These are phyloP conservation scores for Zygosaccharomyces siamensis DNA, from an alignment of 805 yeast species.

Conservation along the genomic window DNA sequence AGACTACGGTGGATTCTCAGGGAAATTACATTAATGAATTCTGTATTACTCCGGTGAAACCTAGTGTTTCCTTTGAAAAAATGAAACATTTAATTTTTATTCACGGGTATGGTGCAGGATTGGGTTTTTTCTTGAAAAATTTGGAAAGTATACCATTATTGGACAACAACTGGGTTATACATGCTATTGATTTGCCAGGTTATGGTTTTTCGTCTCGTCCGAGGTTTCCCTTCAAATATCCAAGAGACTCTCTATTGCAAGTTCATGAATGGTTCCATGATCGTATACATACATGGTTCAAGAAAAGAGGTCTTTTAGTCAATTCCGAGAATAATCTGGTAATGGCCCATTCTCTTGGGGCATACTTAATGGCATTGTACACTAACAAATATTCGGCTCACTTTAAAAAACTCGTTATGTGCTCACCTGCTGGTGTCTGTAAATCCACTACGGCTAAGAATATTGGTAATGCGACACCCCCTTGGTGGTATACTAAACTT, in stretches of 20 bases:
- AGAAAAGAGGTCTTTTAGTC: constrained; percentile 18
- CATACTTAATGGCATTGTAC: constrained; percentile 68
- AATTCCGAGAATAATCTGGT: constrained; percentile 43
- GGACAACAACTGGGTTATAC: constrained; percentile 60
- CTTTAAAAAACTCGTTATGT: constrained; percentile 65
- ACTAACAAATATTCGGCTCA: constrained; percentile 56
- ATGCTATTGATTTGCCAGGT: constrained; percentile 84
- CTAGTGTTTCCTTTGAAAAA: constrained; percentile 19
- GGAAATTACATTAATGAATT: constrained; percentile 72
- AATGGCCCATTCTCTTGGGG: constrained; percentile 93
- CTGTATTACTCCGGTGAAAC: constrained; percentile 45
- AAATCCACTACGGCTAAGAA: constrained; percentile 35
- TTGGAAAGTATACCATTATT: constrained; percentile 47
- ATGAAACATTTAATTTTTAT: constrained; percentile 60
- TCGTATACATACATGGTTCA: constrained; percentile 46
- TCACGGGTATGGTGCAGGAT: constrained; percentile 95
- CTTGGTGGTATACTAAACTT: constrained; percentile 69
- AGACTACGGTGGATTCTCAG: constrained; percentile 41
- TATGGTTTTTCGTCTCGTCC: constrained; percentile 89
- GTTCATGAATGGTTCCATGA: constrained; percentile 43
- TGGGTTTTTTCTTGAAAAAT: constrained; percentile 79
- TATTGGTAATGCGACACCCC: constrained; percentile 40
- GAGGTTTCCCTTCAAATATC: constrained; percentile 43
- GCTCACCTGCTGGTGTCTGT: constrained; percentile 83
- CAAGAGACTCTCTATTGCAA: constrained; percentile 17